Base-by-base conservation (phyloP, 2,329 filamentous ascomycete species). In the Colletotrichum sp. region DNA sequence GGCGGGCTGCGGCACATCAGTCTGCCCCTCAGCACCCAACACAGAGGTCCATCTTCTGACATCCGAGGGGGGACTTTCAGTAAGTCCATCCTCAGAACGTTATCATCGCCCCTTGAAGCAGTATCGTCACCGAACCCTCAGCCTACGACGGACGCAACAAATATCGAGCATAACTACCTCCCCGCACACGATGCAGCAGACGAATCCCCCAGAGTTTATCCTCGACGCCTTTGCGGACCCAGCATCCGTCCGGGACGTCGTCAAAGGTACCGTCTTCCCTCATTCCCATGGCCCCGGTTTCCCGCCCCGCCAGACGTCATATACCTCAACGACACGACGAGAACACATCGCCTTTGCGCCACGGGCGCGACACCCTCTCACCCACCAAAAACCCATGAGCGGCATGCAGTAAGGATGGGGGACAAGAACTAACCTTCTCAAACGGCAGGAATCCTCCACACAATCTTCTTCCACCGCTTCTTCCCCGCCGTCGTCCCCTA, bases 391-490 rank as follows among this genome's bases (percentile, higher is more conserved):
- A 8, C 26, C 52, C 2, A 58, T 28, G 21, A 26, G 13, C 55
- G n/a, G 14, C 16, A 28, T 28, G 55, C 21, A 28, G 9, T 16
- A 61, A 18, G 6, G 32, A 61, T 61, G 28, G 24, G 24, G 38
- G n/a, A 67, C 16, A 28, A 21, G 43, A n/a, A 34, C 18, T 24
- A 61, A 74, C 14, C 38, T 55, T 28, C 14, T 7, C 7, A 34
- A 10, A 48, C 68, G 14, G 48, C 81, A 98, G 96, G 94, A 78
- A 94, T 98, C 83, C 91, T 98, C 65, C 96, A 98, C 85, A 97
- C 96, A 66, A 98, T 98, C 84, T 99, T 98, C 92, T 98, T 98
- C 90, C 96, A 98, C 87, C 94, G 97, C 82, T 98, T 96, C 91
- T 98, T 98, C 89, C 95, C 95, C 73, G 93, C 95, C 74, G 91